These are phyloP conservation scores for Penicillium capsulatum DNA, from an alignment of 2,329 filamentous ascomycete genomes.

Conservation along the genomic window DNA sequence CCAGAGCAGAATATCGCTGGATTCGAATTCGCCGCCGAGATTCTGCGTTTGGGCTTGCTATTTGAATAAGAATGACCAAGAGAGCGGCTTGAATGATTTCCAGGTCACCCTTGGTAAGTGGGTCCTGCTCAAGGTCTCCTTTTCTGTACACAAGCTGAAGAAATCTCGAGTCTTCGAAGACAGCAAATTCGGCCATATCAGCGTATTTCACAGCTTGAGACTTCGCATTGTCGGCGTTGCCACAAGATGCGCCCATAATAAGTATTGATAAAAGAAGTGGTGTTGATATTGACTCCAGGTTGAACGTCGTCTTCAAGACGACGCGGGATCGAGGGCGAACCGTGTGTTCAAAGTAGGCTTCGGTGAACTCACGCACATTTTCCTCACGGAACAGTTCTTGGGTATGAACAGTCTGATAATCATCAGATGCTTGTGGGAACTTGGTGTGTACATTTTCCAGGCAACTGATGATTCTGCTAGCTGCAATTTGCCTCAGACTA, in stretches of 20 bases:
- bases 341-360: constrained; percentile 14
- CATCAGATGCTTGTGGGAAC: not conserved
- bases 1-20: constrained; percentile 12
- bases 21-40: constrained; percentile 11
- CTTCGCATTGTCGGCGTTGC: not conserved
- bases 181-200: constrained; percentile 4
- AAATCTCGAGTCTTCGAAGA: constrained; percentile 7
- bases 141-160: constrained; percentile 4
- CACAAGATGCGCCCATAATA: constrained; percentile 9
- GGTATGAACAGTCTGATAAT: not conserved
- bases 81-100: constrained; percentile 12
- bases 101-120: not conserved
- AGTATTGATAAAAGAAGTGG: constrained; percentile 6
- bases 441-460: not conserved
- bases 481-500: constrained; percentile 1
- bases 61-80: constrained; percentile 10
- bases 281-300: constrained; percentile 3
- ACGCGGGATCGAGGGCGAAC: constrained; percentile 16
- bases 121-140: not conserved
- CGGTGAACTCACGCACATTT: constrained; percentile 6
- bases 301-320: constrained; percentile 11
- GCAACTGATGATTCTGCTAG: constrained; percentile 4
- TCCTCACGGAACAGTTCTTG: constrained; percentile 7
- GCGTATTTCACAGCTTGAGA: constrained; percentile 2
- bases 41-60: constrained; percentile 8